Conservation (phyloP, 306 rosid species). For the Cucurbita moschata region DNA sequence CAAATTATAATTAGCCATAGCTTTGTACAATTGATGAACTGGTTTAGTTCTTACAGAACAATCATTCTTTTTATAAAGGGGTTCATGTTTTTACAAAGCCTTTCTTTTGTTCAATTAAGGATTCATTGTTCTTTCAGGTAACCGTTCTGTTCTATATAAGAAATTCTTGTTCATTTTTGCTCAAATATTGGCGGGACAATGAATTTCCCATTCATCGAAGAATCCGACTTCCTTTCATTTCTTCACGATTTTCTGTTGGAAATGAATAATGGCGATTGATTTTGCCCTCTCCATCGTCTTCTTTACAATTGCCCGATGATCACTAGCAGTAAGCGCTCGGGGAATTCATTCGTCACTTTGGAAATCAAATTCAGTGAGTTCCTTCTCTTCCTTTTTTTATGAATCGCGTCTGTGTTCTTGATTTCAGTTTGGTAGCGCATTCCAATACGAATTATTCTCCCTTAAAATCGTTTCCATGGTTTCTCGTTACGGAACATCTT, state of each 20-base stretch:
- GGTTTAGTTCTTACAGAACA: slow-evolving; percentile 1
- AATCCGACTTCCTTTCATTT: no score
- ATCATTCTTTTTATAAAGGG: slow-evolving; percentile 1
- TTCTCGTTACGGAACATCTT: neutral
- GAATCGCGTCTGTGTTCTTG: neutral
- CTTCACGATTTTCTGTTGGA: no score
- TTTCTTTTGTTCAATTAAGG: neutral
- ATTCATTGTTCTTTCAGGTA: neutral
- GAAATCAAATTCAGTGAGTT: neutral
- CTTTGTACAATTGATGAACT: slow-evolving; percentile 7
- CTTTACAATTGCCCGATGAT: no score
- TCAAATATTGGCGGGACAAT: neutral
- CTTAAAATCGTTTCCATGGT: no score
- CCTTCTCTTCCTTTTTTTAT: neutral
- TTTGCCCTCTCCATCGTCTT: neutral
- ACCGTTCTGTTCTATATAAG: neutral
- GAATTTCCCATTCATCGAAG: no score
- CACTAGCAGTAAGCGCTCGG: no score
- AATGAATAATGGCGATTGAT: neutral
- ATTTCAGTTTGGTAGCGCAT: neutral
- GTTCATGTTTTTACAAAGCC: neutral
- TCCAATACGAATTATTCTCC: no score
- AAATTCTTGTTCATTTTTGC: neutral
- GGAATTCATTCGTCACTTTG: no score
- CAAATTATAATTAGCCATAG: neutral